Evolutionary conservation across 2,329 filamentous ascomycete genomes (phyloP).

Genomic region (Cercospora brassicicola): DNA sequence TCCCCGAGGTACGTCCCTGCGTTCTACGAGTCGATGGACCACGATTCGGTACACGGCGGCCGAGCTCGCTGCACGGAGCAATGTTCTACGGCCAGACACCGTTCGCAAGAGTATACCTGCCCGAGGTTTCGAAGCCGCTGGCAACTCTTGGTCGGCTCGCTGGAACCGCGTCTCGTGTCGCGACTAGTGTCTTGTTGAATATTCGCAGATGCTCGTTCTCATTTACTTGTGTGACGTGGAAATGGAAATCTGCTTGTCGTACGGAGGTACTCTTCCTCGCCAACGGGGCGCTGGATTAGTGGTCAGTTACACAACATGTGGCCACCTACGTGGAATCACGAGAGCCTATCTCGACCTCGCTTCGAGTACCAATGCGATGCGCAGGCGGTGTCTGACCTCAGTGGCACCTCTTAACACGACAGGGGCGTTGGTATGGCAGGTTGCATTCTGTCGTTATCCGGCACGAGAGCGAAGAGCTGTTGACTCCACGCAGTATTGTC

Average conservation of each 20-base stretch:
- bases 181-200: not conserved
- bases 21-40: not conserved
- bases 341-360: slow-evolving; percentile 14
- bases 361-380: slow-evolving; percentile 6
- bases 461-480: not conserved
- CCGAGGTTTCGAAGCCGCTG: not conserved
- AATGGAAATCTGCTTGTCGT: not conserved
- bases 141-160: not conserved
- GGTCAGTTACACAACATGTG: not conserved
- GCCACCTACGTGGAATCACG: slow-evolving; percentile 7
- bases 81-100: not conserved
- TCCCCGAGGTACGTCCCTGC: not conserved
- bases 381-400: not conserved
- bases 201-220: not conserved
- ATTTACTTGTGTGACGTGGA: not conserved
- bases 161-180: not conserved
- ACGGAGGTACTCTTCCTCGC: not conserved
- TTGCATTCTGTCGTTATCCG: not conserved
- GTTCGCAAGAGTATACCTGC: not conserved
- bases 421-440: not conserved
- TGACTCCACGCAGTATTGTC: not conserved
- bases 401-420: not conserved
- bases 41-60: not conserved
- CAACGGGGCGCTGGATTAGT: not conserved
- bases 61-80: not conserved